Evolutionary conservation across 225 moss, liverwort and hornwort genomes (phyloP).

Genomic region (Anthoceros angustus): DNA sequence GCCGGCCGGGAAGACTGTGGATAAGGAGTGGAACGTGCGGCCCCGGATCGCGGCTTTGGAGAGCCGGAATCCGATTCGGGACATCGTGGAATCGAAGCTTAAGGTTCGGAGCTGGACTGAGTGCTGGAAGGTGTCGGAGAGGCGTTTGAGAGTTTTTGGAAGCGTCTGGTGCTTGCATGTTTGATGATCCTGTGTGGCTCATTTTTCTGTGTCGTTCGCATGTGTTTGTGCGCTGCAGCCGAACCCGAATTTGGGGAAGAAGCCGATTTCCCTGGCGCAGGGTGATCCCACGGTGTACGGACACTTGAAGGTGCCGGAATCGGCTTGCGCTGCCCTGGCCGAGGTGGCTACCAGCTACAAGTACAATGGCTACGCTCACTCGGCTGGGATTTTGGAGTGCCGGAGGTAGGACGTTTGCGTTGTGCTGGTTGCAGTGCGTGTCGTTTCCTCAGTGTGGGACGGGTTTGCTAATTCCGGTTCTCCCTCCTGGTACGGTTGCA

Average conservation of each 20-base stretch:
- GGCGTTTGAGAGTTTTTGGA: neutral
- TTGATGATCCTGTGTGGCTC: neutral
- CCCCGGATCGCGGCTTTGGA: neutral
- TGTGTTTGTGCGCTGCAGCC: neutral
- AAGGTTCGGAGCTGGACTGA: neutral
- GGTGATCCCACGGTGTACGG: slow-evolving; percentile 70
- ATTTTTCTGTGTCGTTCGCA: neutral
- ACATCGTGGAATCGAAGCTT: neutral
- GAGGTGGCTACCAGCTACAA: slow-evolving; percentile 41
- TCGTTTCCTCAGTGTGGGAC: neutral
- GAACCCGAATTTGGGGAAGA: slow-evolving; percentile 19
- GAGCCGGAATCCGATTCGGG: slow-evolving; percentile 1
- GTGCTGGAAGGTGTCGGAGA: no score
- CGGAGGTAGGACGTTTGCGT: slow-evolving; percentile 32
- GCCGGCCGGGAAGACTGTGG: neutral
- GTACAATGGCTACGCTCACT: slow-evolving; percentile 62
- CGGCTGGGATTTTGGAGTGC: slow-evolving; percentile 48
- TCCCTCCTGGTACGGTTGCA: slow-evolving; percentile 8
- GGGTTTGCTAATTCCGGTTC: neutral
- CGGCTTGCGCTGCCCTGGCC: slow-evolving; percentile 44
- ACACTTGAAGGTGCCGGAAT: slow-evolving; percentile 66
- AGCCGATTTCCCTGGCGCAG: slow-evolving; percentile 64
- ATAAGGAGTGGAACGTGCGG: neutral
- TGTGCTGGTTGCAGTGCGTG: neutral
- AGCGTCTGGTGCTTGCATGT: neutral